phyloP scores from a whole-genome alignment of 2,329 filamentous ascomycete genomes.

The Hymenoscyphus linearis region DNA sequence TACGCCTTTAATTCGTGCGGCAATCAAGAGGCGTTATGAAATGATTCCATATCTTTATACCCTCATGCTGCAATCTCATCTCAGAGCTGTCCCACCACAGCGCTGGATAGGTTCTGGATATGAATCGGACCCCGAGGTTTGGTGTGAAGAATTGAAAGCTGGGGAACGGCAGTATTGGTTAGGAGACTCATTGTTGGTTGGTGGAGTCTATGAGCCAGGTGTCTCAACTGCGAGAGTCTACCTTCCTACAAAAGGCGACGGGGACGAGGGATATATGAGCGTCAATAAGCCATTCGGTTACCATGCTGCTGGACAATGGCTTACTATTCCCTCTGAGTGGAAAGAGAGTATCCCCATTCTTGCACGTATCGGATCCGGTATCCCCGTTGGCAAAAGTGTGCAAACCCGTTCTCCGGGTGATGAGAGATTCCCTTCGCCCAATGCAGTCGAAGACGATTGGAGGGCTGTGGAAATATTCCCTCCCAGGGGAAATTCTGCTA shows the following conservation, averaged over 20 bases:
- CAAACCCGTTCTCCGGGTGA: conserved; percentile 50
- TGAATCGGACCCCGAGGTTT: conserved; percentile 60
- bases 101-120: conserved; percentile 72
- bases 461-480: conserved; percentile 54
- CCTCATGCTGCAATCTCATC: conserved; percentile 56
- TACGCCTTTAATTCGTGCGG: conserved; percentile 54
- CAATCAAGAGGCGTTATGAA: conserved; percentile 67
- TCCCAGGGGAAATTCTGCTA: conserved; percentile 35
- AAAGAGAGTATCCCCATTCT: conserved; percentile 49
- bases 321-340: conserved; percentile 46
- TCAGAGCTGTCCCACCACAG: conserved; percentile 57
- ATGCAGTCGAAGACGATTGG: conserved; percentile 45
- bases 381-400: conserved; percentile 46
- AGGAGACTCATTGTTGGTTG: conserved; percentile 59
- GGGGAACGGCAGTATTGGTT: conserved; percentile 72
- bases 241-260: conserved; percentile 42
- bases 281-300: conserved; percentile 56
- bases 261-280: conserved; percentile 56
- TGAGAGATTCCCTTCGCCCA: conserved; percentile 37
- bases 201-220: conserved; percentile 61
- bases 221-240: conserved; percentile 52
- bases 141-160: conserved; percentile 52
- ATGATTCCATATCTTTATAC: conserved; percentile 69
- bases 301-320: conserved; percentile 49
- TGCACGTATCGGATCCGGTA: conserved; percentile 47